A percentile compares a stretch with the other conserved stretches of the same genome.
These are phyloP conservation scores for Rhododendron vialii DNA, from an alignment of 148 eudicot species.

Conservation along the genomic window DNA sequence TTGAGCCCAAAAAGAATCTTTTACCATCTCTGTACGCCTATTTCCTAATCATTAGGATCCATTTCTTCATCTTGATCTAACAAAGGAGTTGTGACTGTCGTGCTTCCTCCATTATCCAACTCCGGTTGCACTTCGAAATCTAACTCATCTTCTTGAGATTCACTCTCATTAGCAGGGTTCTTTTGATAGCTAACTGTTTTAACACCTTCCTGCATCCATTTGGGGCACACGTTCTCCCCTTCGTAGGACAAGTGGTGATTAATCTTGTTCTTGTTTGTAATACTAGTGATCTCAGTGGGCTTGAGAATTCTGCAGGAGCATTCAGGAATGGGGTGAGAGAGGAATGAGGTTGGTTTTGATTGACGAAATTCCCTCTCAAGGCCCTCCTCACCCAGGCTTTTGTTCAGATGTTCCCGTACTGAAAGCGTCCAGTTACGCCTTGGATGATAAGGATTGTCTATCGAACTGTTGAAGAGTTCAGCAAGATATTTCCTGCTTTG, in stretches of 20 bases:
- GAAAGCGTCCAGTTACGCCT: conserved; percentile 70
- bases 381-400: conserved; percentile 69
- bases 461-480: conserved; percentile 53
- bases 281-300: conserved; percentile 27
- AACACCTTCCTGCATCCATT: conserved; percentile 47
- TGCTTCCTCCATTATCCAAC: conserved; percentile 36
- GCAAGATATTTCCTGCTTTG: conserved; percentile 63
- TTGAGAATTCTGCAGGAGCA: conserved; percentile 68
- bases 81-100: conserved; percentile 25
- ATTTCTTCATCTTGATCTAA: conserved; percentile 79
- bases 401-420: conserved; percentile 74
- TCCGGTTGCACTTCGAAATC: conserved; percentile 44
- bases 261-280: not conserved
- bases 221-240: conserved; percentile 60
- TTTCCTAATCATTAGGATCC: conserved; percentile 74
- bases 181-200: conserved; percentile 28
- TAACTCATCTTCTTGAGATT: conserved; percentile 54
- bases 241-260: conserved; percentile 14
- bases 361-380: conserved; percentile 38
- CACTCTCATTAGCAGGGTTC: conserved; percentile 28
- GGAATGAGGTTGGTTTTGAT: conserved; percentile 56
- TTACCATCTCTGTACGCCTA: conserved; percentile 10
- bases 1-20: conserved; percentile 4
- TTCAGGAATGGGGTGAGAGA: conserved; percentile 83
- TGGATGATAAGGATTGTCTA: conserved; percentile 60